Conservation (phyloP, 495 filamentous ascomycete genomes). For the Penicillium daleae region DNA sequence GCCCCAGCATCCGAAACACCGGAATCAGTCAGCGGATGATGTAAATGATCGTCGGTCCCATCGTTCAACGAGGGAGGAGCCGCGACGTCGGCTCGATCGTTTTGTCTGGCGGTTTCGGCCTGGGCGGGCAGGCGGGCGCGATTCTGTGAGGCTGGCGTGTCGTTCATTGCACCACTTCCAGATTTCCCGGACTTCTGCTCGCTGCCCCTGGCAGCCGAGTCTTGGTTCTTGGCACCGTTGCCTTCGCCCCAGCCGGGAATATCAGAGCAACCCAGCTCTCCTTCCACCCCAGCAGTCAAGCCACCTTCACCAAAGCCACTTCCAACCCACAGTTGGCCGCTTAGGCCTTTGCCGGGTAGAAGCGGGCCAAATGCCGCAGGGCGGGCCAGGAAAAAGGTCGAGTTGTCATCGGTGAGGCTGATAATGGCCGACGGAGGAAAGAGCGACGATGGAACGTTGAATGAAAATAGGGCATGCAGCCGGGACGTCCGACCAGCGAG, state of each 20-base stretch:
- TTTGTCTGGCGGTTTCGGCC: slow-evolving; percentile 29
- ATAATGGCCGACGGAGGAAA: slow-evolving; percentile 96
- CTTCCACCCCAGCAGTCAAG: slow-evolving; percentile 59
- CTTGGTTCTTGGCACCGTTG: slow-evolving; percentile 38
- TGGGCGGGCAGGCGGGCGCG: slow-evolving; percentile 33
- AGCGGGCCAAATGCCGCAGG: slow-evolving; percentile 92
- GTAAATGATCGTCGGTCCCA: slow-evolving; percentile 91
- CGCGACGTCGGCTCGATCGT: slow-evolving; percentile 22
- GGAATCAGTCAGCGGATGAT: slow-evolving; percentile 63
- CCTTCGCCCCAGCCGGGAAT: slow-evolving; percentile 86
- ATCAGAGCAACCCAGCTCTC: slow-evolving; percentile 97
- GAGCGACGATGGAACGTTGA: slow-evolving; percentile 71
- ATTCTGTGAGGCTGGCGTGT: slow-evolving; percentile 23
- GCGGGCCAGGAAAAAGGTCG: slow-evolving; percentile 90
- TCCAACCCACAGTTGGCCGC: slow-evolving; percentile 86
- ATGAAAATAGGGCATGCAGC: slow-evolving; percentile 62
- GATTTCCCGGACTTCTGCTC: slow-evolving; percentile 36
- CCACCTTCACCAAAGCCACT: slow-evolving; percentile 83
- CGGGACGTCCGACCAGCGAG: slow-evolving; percentile 46
- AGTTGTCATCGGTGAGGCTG: slow-evolving; percentile 96
- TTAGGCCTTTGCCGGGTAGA: slow-evolving; percentile 73
- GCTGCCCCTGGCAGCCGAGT: slow-evolving; percentile 29
- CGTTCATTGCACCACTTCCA: slow-evolving; percentile 30
- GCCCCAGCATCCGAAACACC: slow-evolving; percentile 33
- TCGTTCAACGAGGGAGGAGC: slow-evolving; percentile 58